A percentile compares a stretch with the other conserved stretches of the same genome.
Evolutionary conservation across 306 rosid genomes (phyloP).

Genomic region (Clitoria ternatea): DNA sequence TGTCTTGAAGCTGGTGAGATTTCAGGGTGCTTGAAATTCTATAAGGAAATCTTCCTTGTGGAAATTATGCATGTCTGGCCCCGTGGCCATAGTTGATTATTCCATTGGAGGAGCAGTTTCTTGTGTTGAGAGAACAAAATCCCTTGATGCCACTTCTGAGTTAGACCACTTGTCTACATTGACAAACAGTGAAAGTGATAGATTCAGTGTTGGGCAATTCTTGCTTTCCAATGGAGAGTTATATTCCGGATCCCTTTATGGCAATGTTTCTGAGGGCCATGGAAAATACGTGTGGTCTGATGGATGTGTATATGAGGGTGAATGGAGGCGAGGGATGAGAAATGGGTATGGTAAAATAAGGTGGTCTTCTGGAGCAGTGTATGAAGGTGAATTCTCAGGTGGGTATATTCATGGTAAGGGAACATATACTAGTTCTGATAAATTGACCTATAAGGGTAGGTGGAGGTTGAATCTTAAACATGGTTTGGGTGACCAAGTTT

Average conservation of each 20-base stretch:
- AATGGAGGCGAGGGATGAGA: constrained; percentile 85
- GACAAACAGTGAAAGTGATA: constrained; percentile 49
- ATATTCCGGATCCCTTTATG: constrained; percentile 66
- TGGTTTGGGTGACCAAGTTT: constrained; percentile 75
- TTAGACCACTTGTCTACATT: constrained; percentile 28
- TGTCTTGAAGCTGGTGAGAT: constrained; percentile 32
- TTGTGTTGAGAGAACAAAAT: constrained; percentile 60
- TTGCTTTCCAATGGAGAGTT: constrained; percentile 58
- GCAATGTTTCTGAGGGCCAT: constrained; percentile 65
- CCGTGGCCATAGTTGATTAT: constrained; percentile 57
- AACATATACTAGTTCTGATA: constrained; percentile 50
- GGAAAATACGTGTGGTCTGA: constrained; percentile 75
- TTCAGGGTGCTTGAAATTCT: constrained; percentile 21
- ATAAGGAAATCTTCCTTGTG: constrained; percentile 34
- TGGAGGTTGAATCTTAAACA: constrained; percentile 83
- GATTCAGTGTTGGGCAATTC: constrained; percentile 57
- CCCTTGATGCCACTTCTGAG: constrained; percentile 44
- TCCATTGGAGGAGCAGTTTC: constrained; percentile 49
- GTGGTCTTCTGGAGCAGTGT: constrained; percentile 69
- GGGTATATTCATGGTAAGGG: constrained; percentile 83
- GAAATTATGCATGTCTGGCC: constrained; percentile 88
- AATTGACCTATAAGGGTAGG: constrained; percentile 68
- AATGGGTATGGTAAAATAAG: constrained; percentile 60
- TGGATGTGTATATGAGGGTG: constrained; percentile 75
- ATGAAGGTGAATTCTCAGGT: constrained; percentile 85